A percentile compares a stretch with the other conserved stretches of the same genome.
These are phyloP conservation scores for Cladosporium velox DNA, from an alignment of 2,329 filamentous ascomycete genomes.

Conservation along the genomic window DNA sequence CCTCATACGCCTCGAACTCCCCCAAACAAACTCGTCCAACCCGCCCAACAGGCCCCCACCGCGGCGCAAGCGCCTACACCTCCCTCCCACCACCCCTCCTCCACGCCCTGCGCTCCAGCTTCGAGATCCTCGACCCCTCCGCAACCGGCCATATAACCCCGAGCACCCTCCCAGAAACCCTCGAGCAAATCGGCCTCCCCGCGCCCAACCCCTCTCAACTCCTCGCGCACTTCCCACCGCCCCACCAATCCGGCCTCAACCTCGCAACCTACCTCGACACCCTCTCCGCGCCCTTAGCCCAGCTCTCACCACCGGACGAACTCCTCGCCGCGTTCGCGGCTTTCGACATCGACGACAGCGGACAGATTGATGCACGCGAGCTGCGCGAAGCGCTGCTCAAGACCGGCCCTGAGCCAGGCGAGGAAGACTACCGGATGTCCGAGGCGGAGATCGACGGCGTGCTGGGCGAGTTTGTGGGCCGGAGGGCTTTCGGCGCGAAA, in stretches of 20 bases:
- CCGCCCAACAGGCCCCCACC: constrained; percentile 20
- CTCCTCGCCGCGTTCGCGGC: constrained; percentile 88
- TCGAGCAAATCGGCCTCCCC: constrained; percentile 81
- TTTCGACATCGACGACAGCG: constrained; percentile 94
- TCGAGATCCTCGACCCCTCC: constrained; percentile 88
- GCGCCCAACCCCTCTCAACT: constrained; percentile 66
- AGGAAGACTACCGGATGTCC: constrained; percentile 59
- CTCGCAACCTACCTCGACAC: constrained; percentile 84
- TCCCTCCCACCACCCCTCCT: constrained; percentile 80
- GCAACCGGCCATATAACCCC: constrained; percentile 80
- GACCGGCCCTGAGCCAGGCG: constrained; percentile 75
- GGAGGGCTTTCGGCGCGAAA: constrained; percentile 74
- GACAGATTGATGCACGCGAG: constrained; percentile 82
- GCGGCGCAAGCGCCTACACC: constrained; percentile 49
- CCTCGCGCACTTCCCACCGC: constrained; percentile 79
- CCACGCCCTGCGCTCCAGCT: constrained; percentile 84
- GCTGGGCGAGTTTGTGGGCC: constrained; percentile 81
- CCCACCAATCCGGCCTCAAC: constrained; percentile 66
- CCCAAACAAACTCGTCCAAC: constrained; percentile 10
- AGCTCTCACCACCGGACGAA: constrained; percentile 76
- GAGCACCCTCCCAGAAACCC: constrained; percentile 83
- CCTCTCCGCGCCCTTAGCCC: constrained; percentile 71
- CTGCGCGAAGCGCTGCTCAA: constrained; percentile 80
- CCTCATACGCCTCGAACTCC: constrained; percentile 5
- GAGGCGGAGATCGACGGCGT: constrained; percentile 80